Base-by-base conservation (phyloP, 257 asterid species). In the Ligustrum vulgare region DNA sequence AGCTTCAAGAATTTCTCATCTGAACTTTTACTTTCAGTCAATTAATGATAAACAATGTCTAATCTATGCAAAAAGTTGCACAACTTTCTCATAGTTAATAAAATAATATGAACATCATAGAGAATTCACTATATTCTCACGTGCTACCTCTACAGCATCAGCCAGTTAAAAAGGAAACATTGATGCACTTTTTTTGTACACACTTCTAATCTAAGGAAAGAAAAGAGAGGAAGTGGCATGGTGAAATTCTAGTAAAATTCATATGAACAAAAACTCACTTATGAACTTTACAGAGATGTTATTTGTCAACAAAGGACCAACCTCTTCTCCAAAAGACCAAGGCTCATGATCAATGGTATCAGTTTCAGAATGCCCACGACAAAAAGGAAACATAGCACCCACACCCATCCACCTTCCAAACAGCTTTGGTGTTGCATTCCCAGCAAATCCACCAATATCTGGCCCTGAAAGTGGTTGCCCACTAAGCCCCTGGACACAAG, bases 361-460 rank as follows among this genome's bases (percentile, higher is more conserved):
- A 4, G 78, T 78, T 80, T 93, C 98, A 72, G 99, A 95, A 84
- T 95, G 99, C 11, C 96, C 99, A 75, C 98, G 98, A 74, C 94
- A 93, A 79, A 95, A 95, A 51, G 99, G 99, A 84, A 95, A 93
- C 93, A 95, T 70, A 70, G 99, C 73, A 34, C 96, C 98, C 49
- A 95, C 80, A 70, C 98, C 99, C 97, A 95, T 89, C 99, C 99
- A 95, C 89, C 96, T 89, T 71, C 97, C 99, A 80, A 93, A 95
- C 84, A 95, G 91, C 81, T 86, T 91, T 11, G 97, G 96, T 12
- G 98, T 91, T 37, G 99, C 98, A 81, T 92, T 89, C 66, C 97
- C 99, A 78, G 96, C 96, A 84, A 94, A 94, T 36, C 99, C 99
- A 74, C 99, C 98, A 71, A 94, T 91, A 87, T 94, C 99, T 25